Evolutionary conservation across 108 stramenopile species (phyloP).

Genomic region (Nitzschia inconspicua): DNA sequence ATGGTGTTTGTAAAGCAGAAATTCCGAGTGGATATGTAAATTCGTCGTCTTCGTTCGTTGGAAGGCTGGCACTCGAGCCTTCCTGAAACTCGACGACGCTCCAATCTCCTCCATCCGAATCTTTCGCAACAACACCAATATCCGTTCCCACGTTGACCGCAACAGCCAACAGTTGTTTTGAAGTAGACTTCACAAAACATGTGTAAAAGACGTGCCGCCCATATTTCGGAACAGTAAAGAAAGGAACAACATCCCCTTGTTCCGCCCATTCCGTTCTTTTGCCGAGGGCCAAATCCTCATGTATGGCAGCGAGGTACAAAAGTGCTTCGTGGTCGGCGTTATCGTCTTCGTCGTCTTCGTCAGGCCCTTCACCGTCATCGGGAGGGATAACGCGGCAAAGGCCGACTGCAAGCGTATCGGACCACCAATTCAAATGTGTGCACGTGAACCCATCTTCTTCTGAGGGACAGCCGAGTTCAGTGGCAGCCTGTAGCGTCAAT

Average conservation of each 20-base stretch:
- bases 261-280: constrained; percentile 35
- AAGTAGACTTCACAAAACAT: constrained; percentile 12
- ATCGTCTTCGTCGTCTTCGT: constrained; percentile 62
- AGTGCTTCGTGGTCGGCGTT: constrained; percentile 42
- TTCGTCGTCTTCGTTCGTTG: constrained; percentile 81
- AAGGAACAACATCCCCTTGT: constrained; percentile 79
- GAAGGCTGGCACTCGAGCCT: constrained; percentile 55
- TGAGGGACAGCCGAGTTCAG: constrained; percentile 6
- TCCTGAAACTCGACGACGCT: constrained; percentile 65
- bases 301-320: constrained; percentile 16
- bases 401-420: constrained; percentile 47
- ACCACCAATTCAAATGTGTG: constrained; percentile 65
- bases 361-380: constrained; percentile 57
- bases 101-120: constrained; percentile 36
- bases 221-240: constrained; percentile 73
- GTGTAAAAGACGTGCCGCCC: constrained; percentile 76
- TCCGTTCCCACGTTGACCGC: constrained; percentile 76
- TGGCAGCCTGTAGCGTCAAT: background rate
- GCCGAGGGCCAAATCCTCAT: constrained; percentile 16
- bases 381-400: constrained; percentile 47
- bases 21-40: constrained; percentile 69
- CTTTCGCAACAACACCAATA: constrained; percentile 40
- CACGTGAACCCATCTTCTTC: constrained; percentile 35
- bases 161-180: constrained; percentile 48
- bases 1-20: constrained; percentile 38